Evolutionary conservation across 768 basidiomycete genomes (phyloP).

Genomic region (Suillus discolor): DNA sequence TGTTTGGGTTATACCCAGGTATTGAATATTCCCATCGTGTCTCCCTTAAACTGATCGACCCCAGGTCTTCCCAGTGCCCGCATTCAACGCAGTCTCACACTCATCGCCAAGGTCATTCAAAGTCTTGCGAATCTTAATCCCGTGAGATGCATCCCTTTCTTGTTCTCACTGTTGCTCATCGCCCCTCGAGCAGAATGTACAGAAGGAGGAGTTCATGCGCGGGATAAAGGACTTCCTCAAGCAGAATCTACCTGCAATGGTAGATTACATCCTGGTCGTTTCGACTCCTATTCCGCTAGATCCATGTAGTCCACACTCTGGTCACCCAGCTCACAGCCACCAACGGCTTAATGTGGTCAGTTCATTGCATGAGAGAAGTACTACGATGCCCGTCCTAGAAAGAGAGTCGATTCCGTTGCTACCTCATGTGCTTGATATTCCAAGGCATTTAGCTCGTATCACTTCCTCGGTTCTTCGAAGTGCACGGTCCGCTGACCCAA

Average conservation of each 20-base stretch:
- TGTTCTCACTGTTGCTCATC: conserved; percentile 10
- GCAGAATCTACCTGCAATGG: conserved; percentile 66
- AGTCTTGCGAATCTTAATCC: conserved; percentile 84
- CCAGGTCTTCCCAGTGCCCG: conserved; percentile 66
- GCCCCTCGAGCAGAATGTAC: conserved; percentile 45
- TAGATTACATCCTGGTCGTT: conserved; percentile 76
- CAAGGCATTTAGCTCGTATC: conserved; percentile 75
- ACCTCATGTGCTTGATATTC: conserved; percentile 77
- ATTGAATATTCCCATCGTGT: conserved; percentile 9
- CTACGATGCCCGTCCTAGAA: conserved; percentile 56
- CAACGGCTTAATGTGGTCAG: conserved; percentile 57
- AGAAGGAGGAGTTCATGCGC: conserved; percentile 84
- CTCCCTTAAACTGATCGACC: conserved; percentile 9
- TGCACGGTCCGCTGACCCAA: conserved; percentile 45
- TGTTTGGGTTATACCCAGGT: conserved; percentile 82
- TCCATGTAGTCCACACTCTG: conserved; percentile 28
- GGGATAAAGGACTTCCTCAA: conserved; percentile 74
- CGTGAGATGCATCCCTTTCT: conserved; percentile 41
- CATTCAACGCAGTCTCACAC: conserved; percentile 78
- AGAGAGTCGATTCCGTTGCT: conserved; percentile 72
- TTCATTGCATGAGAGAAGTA: conserved; percentile 58
- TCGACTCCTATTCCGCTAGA: conserved; percentile 50
- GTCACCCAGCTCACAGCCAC: conserved; percentile 41
- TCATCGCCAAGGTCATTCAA: conserved; percentile 89
- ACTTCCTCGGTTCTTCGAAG: conserved; percentile 76